Evolutionary conservation across 192 early-diverging fungal genomes (phyloP).

Genomic region (Coemansia sp.): DNA sequence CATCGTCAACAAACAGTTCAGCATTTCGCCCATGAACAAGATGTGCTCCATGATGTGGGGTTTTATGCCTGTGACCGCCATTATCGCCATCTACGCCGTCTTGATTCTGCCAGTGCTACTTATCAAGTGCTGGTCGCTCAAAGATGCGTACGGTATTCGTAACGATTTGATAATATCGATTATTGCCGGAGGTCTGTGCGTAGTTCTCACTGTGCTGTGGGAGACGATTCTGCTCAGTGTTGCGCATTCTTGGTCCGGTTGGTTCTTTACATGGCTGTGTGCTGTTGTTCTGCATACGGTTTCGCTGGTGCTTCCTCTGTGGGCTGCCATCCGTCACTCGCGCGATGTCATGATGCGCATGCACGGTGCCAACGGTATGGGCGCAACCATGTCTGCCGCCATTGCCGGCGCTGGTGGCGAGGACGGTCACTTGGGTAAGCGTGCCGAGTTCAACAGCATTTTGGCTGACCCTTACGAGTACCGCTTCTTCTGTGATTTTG

Average conservation of each 20-base stretch:
- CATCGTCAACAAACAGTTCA: constrained; percentile 42
- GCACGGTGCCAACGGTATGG: constrained; percentile 35
- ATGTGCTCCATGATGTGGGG: constrained; percentile 40
- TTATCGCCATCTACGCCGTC: constrained; percentile 14
- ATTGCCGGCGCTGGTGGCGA: constrained; percentile 29
- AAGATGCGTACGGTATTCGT: constrained; percentile 46
- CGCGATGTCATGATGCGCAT: constrained; percentile 36
- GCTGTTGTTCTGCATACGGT: constrained; percentile 25
- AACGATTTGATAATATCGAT: constrained; percentile 40
- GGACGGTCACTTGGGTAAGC: constrained; percentile 18
- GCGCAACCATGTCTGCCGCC: constrained; percentile 25
- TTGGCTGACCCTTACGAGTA: constrained; percentile 45
- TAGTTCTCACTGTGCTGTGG: constrained; percentile 30
- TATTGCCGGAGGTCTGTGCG: constrained; percentile 16
- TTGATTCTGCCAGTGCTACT: constrained; percentile 29
- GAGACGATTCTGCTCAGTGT: constrained; percentile 21
- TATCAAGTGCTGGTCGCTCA: constrained; percentile 33
- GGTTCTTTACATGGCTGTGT: constrained; percentile 41
- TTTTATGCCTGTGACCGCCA: constrained; percentile 17
- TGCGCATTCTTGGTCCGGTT: constrained; percentile 33
- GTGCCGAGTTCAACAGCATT: constrained; percentile 41
- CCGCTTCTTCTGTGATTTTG: constrained; percentile 50
- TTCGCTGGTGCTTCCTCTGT: constrained; percentile 34
- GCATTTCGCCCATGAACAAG: constrained; percentile 21
- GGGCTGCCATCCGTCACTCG: constrained; percentile 32